Evolutionary conservation across 225 moss, liverwort and hornwort genomes (phyloP).

Genomic region (Pleurozium schreberi): DNA sequence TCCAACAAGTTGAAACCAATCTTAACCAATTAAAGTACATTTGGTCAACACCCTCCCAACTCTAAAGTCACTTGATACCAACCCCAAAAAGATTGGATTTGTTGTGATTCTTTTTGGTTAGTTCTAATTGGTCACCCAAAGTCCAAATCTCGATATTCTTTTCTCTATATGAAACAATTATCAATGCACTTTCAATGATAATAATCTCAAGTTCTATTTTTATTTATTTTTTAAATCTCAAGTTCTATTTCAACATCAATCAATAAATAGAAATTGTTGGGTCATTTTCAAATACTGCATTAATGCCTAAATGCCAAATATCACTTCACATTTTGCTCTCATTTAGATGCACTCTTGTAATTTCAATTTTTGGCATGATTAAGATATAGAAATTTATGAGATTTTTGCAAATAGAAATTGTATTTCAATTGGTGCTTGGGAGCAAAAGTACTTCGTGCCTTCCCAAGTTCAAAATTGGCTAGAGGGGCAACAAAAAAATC

Average conservation of each 20-base stretch:
- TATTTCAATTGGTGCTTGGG: too few relatives aligned
- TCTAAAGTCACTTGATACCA: neutral
- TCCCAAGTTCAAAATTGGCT: too few relatives aligned
- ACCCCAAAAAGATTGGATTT: too few relatives aligned
- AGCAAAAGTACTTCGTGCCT: too few relatives aligned
- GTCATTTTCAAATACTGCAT: neutral
- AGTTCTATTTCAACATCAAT: neutral
- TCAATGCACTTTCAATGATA: neutral
- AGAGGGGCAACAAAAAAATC: too few relatives aligned
- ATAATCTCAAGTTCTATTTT: neutral
- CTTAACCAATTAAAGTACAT: neutral
- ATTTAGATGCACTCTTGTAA: accelerated
- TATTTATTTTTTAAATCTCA: too few relatives aligned
- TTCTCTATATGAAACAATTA: neutral
- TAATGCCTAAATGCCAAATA: neutral
- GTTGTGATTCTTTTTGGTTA: neutral
- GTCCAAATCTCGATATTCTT: neutral
- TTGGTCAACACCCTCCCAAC: neutral
- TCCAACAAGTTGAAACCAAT: neutral
- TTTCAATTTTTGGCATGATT: neutral
- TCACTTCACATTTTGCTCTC: too few relatives aligned
- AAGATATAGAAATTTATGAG: too few relatives aligned
- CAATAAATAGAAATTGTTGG: neutral
- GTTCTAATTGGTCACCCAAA: neutral
- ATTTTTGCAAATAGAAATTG: too few relatives aligned